Evolutionary conservation across 495 filamentous ascomycete genomes (phyloP).

Genomic region (Neurospora tetrasperma): DNA sequence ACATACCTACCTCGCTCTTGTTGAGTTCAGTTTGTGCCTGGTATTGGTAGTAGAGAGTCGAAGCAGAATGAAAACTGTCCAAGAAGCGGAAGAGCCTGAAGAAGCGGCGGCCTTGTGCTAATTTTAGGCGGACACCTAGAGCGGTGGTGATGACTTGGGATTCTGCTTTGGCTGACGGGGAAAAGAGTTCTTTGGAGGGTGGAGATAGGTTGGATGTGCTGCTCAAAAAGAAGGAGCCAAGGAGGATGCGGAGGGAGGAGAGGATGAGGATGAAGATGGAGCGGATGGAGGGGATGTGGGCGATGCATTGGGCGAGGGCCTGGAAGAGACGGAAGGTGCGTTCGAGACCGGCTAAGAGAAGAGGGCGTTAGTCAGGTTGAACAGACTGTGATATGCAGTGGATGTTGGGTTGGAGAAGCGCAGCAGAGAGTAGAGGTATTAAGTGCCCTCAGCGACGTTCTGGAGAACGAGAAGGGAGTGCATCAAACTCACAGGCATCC

Average conservation of each 20-base stretch:
- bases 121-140: constrained; percentile 16
- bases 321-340: constrained; percentile 53
- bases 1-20: no score
- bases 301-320: constrained; percentile 25
- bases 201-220: not conserved
- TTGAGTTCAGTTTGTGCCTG: not conserved
- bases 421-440: not conserved
- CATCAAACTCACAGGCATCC: constrained; percentile 28
- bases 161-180: constrained; percentile 1
- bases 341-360: constrained; percentile 44
- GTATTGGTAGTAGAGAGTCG: constrained; percentile 13
- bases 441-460: not conserved
- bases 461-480: not conserved
- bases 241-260: constrained; percentile 15
- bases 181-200: not conserved
- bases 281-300: constrained; percentile 37
- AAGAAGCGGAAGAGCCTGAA: constrained; percentile 56
- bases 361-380: constrained; percentile 1
- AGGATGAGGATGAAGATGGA: constrained; percentile 8
- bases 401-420: no score
- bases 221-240: constrained; percentile 3
- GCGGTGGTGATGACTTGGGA: constrained; percentile 9
- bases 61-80: constrained; percentile 45
- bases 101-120: constrained; percentile 40
- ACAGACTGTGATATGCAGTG: no score